These are phyloP conservation scores for Plasmodium falciparum DNA, from an alignment of 169 alveolate species.

Conservation along the genomic window DNA sequence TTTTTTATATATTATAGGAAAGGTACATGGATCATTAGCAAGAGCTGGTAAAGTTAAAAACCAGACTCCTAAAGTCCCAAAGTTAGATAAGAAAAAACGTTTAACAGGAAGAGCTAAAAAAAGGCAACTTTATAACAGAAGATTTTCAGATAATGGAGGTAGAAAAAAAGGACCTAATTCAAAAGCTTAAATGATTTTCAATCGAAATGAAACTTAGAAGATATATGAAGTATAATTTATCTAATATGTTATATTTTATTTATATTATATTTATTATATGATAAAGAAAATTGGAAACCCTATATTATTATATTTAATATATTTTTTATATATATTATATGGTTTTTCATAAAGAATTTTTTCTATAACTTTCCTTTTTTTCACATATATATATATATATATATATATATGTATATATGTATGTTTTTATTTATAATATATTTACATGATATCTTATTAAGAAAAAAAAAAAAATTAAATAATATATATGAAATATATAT, in stretches of 20 bases:
- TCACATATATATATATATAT: too few species aligned
- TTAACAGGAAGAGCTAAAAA: conserved; percentile 98
- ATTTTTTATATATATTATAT: not conserved
- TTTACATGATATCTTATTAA: not conserved
- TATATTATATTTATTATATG: not conserved
- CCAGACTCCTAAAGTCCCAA: conserved; percentile 98
- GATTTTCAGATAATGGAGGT: conserved; percentile 93
- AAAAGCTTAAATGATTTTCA: not conserved
- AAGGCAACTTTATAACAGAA: conserved; percentile 96
- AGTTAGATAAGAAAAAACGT: conserved; percentile 96
- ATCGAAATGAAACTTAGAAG: not conserved
- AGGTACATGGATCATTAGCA: conserved; percentile 98
- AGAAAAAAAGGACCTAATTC: conserved; percentile 91
- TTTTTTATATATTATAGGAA: conserved; percentile 68
- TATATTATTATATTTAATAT: not conserved
- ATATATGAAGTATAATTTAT: not conserved
- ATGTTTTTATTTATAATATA: not conserved
- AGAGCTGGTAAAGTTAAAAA: conserved; percentile 99
- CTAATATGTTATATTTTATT: not conserved
- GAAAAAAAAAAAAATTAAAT: not conserved
- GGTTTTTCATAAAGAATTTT: too few species aligned
- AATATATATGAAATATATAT: conserved; percentile 4
- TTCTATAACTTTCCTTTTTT: too few species aligned
- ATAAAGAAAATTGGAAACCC: not conserved
- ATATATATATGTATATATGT: too few species aligned